Evolutionary conservation across 495 filamentous ascomycete genomes (phyloP).

Genomic region (Delitschia confertaspora): DNA sequence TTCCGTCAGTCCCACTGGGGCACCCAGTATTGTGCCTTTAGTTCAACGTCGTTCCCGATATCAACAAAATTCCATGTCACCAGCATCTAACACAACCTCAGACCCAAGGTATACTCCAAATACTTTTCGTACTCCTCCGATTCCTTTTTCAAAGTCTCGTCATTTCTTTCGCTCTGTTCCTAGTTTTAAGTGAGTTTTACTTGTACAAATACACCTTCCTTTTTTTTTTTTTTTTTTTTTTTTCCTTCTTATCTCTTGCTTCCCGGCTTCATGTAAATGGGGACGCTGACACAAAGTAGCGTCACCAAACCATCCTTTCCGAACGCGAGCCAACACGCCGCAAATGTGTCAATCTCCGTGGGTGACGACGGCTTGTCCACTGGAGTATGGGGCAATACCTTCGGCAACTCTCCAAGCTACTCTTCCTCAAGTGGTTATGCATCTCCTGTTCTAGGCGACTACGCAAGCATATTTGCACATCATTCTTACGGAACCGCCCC

Average conservation of each 20-base stretch:
- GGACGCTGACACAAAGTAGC: neutral
- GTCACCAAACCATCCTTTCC: too few species aligned
- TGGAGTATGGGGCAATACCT: conserved; percentile 12
- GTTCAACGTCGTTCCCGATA: too few species aligned
- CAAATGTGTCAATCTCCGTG: conserved; percentile 4
- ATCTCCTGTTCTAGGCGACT: conserved; percentile 24
- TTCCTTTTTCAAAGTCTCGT: conserved; percentile 23
- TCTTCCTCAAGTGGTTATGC: conserved; percentile 28
- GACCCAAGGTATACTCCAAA: conserved; percentile 27
- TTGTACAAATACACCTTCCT: conserved; percentile 13
- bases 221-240: conserved; percentile 17
- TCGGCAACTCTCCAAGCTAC: conserved; percentile 21
- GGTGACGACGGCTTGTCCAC: conserved; percentile 2
- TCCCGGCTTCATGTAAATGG: neutral
- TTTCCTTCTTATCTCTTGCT: conserved; percentile 1
- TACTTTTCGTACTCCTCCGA: conserved; percentile 29
- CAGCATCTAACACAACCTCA: conserved; percentile 15
- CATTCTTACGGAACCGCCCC: conserved; percentile 11
- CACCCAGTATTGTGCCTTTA: too few species aligned
- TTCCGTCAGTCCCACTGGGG: too few species aligned
- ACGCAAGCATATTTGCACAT: conserved; percentile 21
- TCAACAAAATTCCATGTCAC: too few species aligned
- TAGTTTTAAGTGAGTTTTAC: conserved; percentile 27
- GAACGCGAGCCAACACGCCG: conserved; percentile 1
- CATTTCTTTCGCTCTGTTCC: conserved; percentile 21